Evolutionary conservation across 148 eudicot genomes (phyloP).

Genomic region (Chenopodium berlandieri): DNA sequence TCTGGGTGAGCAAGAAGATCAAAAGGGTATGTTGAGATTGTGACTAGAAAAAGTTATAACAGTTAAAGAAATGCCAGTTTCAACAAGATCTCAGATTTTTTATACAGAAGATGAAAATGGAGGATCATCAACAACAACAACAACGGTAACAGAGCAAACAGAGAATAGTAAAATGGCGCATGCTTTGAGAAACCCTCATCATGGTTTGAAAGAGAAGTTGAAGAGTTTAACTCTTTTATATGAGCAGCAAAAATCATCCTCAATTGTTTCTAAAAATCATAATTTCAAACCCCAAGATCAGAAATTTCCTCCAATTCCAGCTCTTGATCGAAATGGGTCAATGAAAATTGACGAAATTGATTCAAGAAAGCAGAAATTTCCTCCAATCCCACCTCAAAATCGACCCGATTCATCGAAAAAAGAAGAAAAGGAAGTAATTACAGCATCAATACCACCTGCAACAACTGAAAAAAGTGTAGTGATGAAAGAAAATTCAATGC

Average conservation of each 20-base stretch:
- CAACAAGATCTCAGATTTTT: slow-evolving; percentile 71
- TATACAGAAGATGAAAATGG: slow-evolving; percentile 34
- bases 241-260: slow-evolving; percentile 72
- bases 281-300: slow-evolving; percentile 29
- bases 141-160: slow-evolving; percentile 18
- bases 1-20: slow-evolving; percentile 32
- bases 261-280: slow-evolving; percentile 38
- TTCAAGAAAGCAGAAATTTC: slow-evolving; percentile 16
- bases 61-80: slow-evolving; percentile 61
- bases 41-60: neutral
- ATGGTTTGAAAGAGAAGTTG: slow-evolving; percentile 85
- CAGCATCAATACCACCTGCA: neutral
- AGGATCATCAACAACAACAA: neutral
- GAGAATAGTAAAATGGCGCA: slow-evolving; percentile 32
- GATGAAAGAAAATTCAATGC: slow-evolving; percentile 49
- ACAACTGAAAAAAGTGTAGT: slow-evolving; percentile 16
- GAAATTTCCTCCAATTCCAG: slow-evolving; percentile 36
- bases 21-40: slow-evolving; percentile 44
- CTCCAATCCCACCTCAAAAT: slow-evolving; percentile 17
- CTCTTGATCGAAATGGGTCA: slow-evolving; percentile 36
- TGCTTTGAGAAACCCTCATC: slow-evolving; percentile 61
- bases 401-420: slow-evolving; percentile 17
- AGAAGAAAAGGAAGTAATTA: neutral
- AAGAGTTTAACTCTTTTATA: slow-evolving; percentile 63
- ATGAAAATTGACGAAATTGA: slow-evolving; percentile 18